Base-by-base conservation (phyloP, 352 stramenopile species). In the Phytophthora boehmeriae region DNA sequence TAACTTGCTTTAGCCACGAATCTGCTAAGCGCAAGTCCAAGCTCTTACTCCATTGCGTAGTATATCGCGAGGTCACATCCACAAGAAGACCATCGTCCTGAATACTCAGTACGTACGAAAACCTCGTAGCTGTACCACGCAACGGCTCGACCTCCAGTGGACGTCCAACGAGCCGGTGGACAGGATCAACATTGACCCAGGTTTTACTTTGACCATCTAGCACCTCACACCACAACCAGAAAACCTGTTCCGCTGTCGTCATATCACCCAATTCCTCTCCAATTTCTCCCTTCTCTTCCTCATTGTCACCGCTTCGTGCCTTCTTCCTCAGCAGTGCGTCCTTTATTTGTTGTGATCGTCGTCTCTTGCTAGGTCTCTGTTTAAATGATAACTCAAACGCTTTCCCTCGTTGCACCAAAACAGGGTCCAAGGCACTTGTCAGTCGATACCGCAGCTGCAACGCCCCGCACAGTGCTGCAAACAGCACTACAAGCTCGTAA, bases 221-320 rank as follows among this genome's bases (percentile, higher is more conserved):
- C n/a, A 92, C 80, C 34, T 95, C 86, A 17, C 62, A 77, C 86
- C 86, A 95, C 13, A 78, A 44, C 76, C 81, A 91, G 36, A 75
- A 68, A 38, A 64, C 66, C 49, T 75, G 57, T 35, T 45, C 48
- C 2, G 54, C 25, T 17, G 16, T 44, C 0, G 32, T 39, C 9
- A 9, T 61, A 8, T 32, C 30, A 22, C 59, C 30, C 42, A 48
- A 22, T 43, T 68, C 32, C 27, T 55, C 32, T 1, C 66, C 50
- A 22, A 46, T 34, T 50, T 49, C 54, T 27, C 54, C 27, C 34
- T 71, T 68, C 20, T 54, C 42, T 5, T 63, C 62, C 13, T 55
- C 61, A 10, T 42, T 28, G n/a, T 54, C 54, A 25, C 13, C 56
- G 11, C 38, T 17, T 0, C 52, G 17, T 14, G 35, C 6, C 17